Base-by-base conservation (phyloP, 148 eudicot genomes). In the Rhododendron simsii region DNA sequence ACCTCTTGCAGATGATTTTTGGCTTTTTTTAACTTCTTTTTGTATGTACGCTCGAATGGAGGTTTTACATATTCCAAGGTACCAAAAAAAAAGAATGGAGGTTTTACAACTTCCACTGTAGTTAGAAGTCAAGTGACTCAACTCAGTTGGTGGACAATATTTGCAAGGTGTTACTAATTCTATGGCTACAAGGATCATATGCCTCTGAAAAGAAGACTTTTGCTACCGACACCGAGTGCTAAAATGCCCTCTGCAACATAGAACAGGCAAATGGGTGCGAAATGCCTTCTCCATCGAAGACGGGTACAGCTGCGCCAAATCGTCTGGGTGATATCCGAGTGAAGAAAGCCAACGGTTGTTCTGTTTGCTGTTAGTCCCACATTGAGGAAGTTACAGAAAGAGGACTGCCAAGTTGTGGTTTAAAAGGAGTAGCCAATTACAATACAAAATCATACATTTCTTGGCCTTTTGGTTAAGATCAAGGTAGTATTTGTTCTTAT, bases 391-490 rank as follows among this genome's bases (percentile, higher is more conserved):
- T 28, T 10, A 12, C 1, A 69, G 16, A 69, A 69, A 28, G 10
- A 10, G 18, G 37, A 30, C 5, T 28, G 14, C 0, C 3, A 69
- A 28, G 18, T 69, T 35, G 39, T 6, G 3, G 15, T 26, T 26
- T 26, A 71, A 30, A 71, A 28, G 10, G 4, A 39, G 20, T 35
- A 3, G 39, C 37, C 39, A 11, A 30, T 30, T 28, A 71, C 15
- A 3, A 3, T 0, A 30, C 16, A 71, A 10, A 71, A 71, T 12
- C 44, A 86, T 90, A 84, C 89, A 87, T 90, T 90, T 90, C 91
- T 90, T 86, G 92, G 93, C 93, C 94, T 92, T 92, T 95, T 91
- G 96, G 96, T 94, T 91, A 95, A 92, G 95, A 93, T 95, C 91
- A 92, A 92, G 95, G 94, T 94, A 94, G 91, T 93, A 30, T 81